A percentile compares a stretch with the other conserved stretches of the same genome.
Evolutionary conservation across 2,329 filamentous ascomycete genomes (phyloP).

Genomic region (Colletotrichum salicis): DNA sequence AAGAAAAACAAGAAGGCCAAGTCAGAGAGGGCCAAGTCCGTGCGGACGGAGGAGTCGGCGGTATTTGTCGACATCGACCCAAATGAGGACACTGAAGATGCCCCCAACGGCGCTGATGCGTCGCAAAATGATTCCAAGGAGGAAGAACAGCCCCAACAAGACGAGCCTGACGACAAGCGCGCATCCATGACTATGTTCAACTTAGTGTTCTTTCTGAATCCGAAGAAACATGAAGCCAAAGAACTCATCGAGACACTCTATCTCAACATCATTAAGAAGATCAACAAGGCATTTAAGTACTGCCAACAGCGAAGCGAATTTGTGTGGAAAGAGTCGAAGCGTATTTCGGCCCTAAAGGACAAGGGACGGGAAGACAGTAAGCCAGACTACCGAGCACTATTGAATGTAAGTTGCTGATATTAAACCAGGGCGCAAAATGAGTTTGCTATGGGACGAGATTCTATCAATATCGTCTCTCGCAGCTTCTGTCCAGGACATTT

Average conservation of each 20-base stretch:
- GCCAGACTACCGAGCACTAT: neutral
- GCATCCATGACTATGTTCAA: conserved; percentile 96
- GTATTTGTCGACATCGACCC: conserved; percentile 39
- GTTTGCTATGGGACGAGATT: conserved; percentile 75
- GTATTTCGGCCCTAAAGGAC: conserved; percentile 83
- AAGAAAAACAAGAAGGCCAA: conserved; percentile 57
- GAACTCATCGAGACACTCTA: conserved; percentile 81
- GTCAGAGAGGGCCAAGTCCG: conserved; percentile 39
- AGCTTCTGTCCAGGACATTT: conserved; percentile 83
- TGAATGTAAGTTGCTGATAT: conserved; percentile 28
- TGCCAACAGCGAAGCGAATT: conserved; percentile 91
- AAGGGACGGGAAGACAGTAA: conserved; percentile 77
- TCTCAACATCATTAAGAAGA: conserved; percentile 88
- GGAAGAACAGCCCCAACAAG: conserved; percentile 49
- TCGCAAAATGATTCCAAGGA: conserved; percentile 39
- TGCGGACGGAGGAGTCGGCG: conserved; percentile 42
- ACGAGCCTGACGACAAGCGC: conserved; percentile 69
- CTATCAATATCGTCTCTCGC: conserved; percentile 80
- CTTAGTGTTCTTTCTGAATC: conserved; percentile 89
- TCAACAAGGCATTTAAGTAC: conserved; percentile 92
- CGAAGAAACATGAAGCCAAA: conserved; percentile 80
- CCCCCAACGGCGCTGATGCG: conserved; percentile 43
- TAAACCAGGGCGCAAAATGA: conserved; percentile 66
- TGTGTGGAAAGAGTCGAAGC: conserved; percentile 89
- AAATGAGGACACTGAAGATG: conserved; percentile 41